phyloP scores from a whole-genome alignment of 345 rosid species.

The Citrus australasica region DNA sequence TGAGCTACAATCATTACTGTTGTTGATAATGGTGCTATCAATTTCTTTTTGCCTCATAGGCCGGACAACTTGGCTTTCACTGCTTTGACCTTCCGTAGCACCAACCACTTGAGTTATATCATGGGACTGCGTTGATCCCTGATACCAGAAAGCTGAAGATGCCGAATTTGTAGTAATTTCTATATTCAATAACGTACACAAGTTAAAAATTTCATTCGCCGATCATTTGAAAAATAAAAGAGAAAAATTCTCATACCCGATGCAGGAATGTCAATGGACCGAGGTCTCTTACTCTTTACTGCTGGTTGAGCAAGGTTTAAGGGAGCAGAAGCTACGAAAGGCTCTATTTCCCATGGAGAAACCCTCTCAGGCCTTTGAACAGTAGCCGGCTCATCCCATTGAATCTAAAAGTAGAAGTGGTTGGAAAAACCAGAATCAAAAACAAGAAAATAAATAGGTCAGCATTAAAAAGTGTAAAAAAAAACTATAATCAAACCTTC shows the following conservation, averaged over 20 bases:
- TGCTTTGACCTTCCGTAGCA: conserved; percentile 40
- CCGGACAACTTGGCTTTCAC: conserved; percentile 37
- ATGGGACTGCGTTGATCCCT: conserved; percentile 35
- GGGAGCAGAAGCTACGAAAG: conserved; percentile 40
- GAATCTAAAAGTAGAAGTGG: conserved; percentile 35
- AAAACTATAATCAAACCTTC: conserved; percentile 48
- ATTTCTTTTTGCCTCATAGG: conserved; percentile 34
- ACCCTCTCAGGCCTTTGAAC: conserved; percentile 71
- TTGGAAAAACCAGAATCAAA: conserved; percentile 22
- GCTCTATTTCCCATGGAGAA: conserved; percentile 85
- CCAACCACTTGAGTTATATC: conserved; percentile 32
- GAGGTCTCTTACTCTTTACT: conserved; percentile 54
- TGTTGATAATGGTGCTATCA: conserved; percentile 20
- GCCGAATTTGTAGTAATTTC: conserved; percentile 45
- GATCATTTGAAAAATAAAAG: not conserved
- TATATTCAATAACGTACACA: conserved; percentile 18
- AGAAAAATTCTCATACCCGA: conserved; percentile 36
- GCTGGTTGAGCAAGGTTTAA: conserved; percentile 38
- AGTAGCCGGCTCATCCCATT: conserved; percentile 79
- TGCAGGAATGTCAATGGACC: conserved; percentile 38
- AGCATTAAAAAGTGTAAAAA: conserved; percentile 5
- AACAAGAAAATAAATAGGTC: conserved; percentile 11
- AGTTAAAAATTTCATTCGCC: not conserved
- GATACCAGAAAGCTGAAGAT: conserved; percentile 46
- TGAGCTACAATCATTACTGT: conserved; percentile 22